A percentile compares a stretch with the other conserved stretches of the same genome.
phyloP scores from a whole-genome alignment of 192 early-diverging fungal species.

The Coemansia sp. region DNA sequence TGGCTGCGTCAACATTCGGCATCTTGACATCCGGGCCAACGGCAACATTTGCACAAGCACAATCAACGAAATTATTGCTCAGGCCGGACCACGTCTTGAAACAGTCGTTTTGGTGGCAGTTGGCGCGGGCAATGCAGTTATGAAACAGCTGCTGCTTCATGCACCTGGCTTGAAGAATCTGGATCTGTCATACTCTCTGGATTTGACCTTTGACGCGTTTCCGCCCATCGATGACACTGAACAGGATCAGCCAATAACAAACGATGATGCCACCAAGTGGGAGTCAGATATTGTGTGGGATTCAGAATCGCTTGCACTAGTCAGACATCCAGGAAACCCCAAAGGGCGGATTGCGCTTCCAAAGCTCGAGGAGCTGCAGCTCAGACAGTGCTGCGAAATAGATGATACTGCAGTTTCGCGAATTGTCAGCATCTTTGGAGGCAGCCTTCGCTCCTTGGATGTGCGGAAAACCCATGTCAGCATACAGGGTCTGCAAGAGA shows the following conservation, averaged over 20 bases:
- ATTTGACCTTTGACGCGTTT: conserved; percentile 32
- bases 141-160: conserved; percentile 15
- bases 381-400: conserved; percentile 16
- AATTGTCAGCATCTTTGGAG: conserved; percentile 23
- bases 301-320: background rate
- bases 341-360: conserved; percentile 20
- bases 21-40: conserved; percentile 32
- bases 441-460: conserved; percentile 18
- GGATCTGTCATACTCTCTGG: conserved; percentile 27
- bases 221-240: conserved; percentile 4
- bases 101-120: conserved; percentile 21
- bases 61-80: conserved; percentile 11
- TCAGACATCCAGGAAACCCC: conserved; percentile 2
- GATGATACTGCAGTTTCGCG: conserved; percentile 15
- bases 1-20: conserved; percentile 31
- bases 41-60: conserved; percentile 13
- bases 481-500: background rate
- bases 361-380: conserved; percentile 17
- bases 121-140: conserved; percentile 16
- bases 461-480: conserved; percentile 8
- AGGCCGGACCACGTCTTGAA: conserved; percentile 14
- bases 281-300: background rate
- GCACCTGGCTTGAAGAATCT: conserved; percentile 25
- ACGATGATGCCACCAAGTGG: background rate
- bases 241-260: background rate